Evolutionary conservation across 345 rosid genomes (phyloP).

Genomic region (Citrus australasica): DNA sequence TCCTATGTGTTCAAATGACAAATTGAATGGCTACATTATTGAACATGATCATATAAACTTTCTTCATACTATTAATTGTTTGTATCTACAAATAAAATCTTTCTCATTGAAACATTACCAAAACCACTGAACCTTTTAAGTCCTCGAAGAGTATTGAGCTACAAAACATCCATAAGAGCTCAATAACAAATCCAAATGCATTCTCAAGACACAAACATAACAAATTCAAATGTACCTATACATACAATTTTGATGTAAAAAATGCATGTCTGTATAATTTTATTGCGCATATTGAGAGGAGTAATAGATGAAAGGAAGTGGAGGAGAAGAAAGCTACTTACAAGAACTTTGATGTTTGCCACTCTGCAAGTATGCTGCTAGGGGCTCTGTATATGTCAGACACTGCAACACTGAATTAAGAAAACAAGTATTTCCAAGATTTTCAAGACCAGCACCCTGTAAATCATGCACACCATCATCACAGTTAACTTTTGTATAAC

Average conservation of each 20-base stretch:
- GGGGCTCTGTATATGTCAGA: conserved; percentile 91
- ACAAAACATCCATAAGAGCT: neutral
- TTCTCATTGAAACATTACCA: neutral
- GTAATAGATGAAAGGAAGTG: neutral
- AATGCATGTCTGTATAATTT: neutral
- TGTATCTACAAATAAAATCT: neutral
- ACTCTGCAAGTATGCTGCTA: conserved; percentile 82
- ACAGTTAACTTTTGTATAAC: neutral
- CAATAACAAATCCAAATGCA: neutral
- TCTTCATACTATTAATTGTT: neutral
- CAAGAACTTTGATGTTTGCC: conserved; percentile 80
- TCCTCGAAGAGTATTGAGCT: neutral
- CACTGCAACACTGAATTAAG: conserved; percentile 95
- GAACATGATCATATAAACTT: neutral
- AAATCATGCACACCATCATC: conserved; percentile 16
- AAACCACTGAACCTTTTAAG: neutral
- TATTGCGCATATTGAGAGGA: neutral
- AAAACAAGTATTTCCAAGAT: conserved; percentile 97
- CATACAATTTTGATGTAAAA: neutral
- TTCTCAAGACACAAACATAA: neutral
- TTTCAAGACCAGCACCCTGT: conserved; percentile 95
- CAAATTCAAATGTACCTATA: neutral
- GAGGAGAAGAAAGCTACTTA: conserved; percentile 33
- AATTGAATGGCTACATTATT: neutral
- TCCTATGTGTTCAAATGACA: neutral